phyloP scores from a whole-genome alignment of 371 early-diverging fungal species.

The Dentiscutata heterogama region DNA sequence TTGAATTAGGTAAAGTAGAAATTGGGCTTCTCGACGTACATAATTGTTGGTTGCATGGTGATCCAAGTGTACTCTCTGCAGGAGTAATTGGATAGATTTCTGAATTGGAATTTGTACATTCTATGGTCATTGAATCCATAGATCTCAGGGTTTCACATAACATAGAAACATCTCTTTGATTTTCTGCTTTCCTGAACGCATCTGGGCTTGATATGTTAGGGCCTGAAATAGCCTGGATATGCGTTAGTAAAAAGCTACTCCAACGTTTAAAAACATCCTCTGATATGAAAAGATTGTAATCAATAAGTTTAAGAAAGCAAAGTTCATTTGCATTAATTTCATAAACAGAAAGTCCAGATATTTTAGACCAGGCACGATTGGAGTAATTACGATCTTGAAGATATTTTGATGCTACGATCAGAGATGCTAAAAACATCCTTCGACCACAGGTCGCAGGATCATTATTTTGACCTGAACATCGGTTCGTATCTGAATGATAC shows the following conservation, averaged over 20 bases:
- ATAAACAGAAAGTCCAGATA: constrained; percentile 50
- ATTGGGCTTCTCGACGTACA: no score
- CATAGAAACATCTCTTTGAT: constrained; percentile 19
- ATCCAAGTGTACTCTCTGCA: constrained; percentile 2
- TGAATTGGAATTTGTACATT: not conserved
- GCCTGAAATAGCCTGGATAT: constrained; percentile 41
- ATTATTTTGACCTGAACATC: constrained; percentile 36
- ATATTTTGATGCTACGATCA: constrained; percentile 84
- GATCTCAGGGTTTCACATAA: constrained; percentile 38
- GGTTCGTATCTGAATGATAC: constrained; percentile 42
- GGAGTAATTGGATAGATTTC: constrained; percentile 7
- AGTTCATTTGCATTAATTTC: constrained; percentile 6
- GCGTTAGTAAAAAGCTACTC: not conserved
- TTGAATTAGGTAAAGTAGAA: no score
- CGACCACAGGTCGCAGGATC: constrained; percentile 74
- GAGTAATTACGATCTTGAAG: constrained; percentile 84
- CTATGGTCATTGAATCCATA: constrained; percentile 31
- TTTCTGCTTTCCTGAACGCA: constrained; percentile 37
- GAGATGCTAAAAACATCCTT: constrained; percentile 84
- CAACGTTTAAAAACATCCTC: constrained; percentile 24
- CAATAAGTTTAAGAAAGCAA: not conserved
- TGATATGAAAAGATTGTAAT: constrained; percentile 10
- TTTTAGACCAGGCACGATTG: constrained; percentile 84
- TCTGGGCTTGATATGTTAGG: constrained; percentile 19
- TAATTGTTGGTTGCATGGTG: not conserved